phyloP scores from a whole-genome alignment of 805 yeast species.

The Zygosaccharomyces lentus region DNA sequence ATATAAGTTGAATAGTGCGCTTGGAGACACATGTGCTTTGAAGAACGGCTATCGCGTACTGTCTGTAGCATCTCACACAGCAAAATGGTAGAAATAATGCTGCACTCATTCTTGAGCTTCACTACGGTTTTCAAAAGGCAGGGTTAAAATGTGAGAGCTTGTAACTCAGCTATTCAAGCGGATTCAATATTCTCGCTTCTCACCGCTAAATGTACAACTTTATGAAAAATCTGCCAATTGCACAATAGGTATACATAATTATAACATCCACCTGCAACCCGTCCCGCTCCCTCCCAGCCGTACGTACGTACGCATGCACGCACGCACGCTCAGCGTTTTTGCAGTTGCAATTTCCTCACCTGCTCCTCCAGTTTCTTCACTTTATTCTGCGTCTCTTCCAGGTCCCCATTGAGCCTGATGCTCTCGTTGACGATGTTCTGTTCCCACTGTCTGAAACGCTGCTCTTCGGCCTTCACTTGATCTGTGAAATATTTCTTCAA shows the following conservation, averaged over 20 bases:
- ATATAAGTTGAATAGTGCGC: background rate
- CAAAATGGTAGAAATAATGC: too few species aligned
- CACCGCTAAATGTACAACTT: background rate
- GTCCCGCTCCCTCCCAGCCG: background rate
- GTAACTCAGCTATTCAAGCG: too few species aligned
- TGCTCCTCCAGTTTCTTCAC: conserved; percentile 71
- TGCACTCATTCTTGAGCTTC: too few species aligned
- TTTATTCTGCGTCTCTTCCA: conserved; percentile 81
- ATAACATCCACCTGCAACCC: background rate
- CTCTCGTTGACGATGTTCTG: conserved; percentile 93
- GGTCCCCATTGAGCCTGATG: conserved; percentile 87
- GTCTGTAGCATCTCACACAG: too few species aligned
- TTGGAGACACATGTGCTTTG: too few species aligned
- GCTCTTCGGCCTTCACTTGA: conserved; percentile 94
- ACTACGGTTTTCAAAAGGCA: too few species aligned
- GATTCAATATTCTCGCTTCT: background rate
- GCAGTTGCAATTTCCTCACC: conserved; percentile 57
- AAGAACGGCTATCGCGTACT: too few species aligned
- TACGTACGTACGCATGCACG: too few species aligned
- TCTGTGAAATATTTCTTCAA: conserved; percentile 92
- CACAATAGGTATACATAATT: background rate
- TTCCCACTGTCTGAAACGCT: conserved; percentile 98
- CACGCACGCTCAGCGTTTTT: conserved; percentile 38
- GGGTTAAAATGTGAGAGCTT: too few species aligned
- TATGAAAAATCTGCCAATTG: background rate